Evolutionary conservation across 208 protist genomes (phyloP), one percentile per base, ranked within the genome.

Genomic region (Leishmania arabica): DNA sequence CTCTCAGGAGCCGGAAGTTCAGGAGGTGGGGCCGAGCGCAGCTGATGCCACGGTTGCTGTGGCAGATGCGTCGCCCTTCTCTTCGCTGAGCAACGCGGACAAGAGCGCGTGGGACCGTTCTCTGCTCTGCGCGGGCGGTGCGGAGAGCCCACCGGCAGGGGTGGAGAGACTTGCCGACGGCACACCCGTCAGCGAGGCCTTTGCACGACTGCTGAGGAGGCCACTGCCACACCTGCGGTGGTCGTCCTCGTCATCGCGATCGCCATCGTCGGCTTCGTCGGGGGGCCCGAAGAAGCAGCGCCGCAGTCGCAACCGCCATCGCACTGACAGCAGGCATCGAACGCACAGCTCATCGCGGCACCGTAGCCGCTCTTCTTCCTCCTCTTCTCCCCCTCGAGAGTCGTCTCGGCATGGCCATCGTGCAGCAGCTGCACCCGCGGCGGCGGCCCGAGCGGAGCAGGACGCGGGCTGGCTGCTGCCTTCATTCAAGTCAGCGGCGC

Each of bases 151-250:
- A 53, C 40, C 54, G 69, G 71, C 4, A 45, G 37, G 76, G 17
- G 37, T 47, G 9, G 77, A 51, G 60, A 37, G 24, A 72, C 45
- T 72, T 9, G 68, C 31, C 24, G 49, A 77, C 53, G 47, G 42
- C 71, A 45, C 27, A 34, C n/a, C 49, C 27, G 11, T 37, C 8
- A 70, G 56, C 62, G 42, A 58, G 3, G 62, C 45, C 4, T 85
- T 85, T 56, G 76, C 82, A 17, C 47, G 53, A 3, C 64, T 85
- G 62, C 77, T 85, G 11, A 54, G 51, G 8, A 60, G 65, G 58
- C 82, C 76, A 17, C 77, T 85, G 45, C 82, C 77, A 64, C 71
- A 34, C 15, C 82, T 81, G 45, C 60, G 45, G 34, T 9, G 60
- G 54, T 68, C 76, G 9, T 80, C 75, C 2, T 42, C 81, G 24